Conservation (phyloP, 1,284 basidiomycete species). For the Flammula alnicola region DNA sequence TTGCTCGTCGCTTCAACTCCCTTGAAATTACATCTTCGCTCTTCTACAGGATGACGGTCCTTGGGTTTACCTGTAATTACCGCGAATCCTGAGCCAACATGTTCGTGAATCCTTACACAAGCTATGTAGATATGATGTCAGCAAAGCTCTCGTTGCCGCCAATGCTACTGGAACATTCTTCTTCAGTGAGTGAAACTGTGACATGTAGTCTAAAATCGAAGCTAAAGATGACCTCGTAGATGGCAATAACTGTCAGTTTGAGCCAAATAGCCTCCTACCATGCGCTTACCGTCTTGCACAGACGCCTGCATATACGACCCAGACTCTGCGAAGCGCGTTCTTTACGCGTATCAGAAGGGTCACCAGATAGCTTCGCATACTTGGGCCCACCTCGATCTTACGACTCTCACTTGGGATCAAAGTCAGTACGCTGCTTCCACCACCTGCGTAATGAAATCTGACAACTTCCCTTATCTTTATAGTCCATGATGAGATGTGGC, state of each 20-base stretch:
- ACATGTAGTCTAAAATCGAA: not conserved
- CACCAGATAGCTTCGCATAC: conserved; percentile 59
- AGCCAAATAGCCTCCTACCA: not conserved
- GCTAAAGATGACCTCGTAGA: not conserved
- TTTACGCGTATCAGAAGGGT: conserved; percentile 40
- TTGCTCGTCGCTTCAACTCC: not conserved
- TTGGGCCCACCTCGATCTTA: conserved; percentile 53
- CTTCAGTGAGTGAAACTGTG: conserved; percentile 40
- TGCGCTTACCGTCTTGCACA: conserved; percentile 16
- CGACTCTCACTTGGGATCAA: conserved; percentile 41
- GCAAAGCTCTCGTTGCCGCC: conserved; percentile 36
- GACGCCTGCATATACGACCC: conserved; percentile 54
- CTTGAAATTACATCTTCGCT: not conserved
- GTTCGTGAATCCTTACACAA: not conserved
- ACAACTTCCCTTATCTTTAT: not conserved
- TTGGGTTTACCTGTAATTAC: conserved; percentile 38
- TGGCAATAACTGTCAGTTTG: conserved; percentile 34
- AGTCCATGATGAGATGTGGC: conserved; percentile 30
- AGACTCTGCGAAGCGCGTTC: conserved; percentile 32
- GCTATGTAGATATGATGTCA: conserved; percentile 37
- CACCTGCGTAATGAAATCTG: not conserved
- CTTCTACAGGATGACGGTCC: conserved; percentile 51
- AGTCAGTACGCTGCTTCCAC: conserved; percentile 27
- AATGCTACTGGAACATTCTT: conserved; percentile 56
- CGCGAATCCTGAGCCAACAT: not conserved